Percentiles rank a stretch among this genome's conserved stretches.
These are phyloP conservation scores for Hyphodiscus hymeniophilus DNA, from an alignment of 495 filamentous ascomycete genomes.

Conservation along the genomic window DNA sequence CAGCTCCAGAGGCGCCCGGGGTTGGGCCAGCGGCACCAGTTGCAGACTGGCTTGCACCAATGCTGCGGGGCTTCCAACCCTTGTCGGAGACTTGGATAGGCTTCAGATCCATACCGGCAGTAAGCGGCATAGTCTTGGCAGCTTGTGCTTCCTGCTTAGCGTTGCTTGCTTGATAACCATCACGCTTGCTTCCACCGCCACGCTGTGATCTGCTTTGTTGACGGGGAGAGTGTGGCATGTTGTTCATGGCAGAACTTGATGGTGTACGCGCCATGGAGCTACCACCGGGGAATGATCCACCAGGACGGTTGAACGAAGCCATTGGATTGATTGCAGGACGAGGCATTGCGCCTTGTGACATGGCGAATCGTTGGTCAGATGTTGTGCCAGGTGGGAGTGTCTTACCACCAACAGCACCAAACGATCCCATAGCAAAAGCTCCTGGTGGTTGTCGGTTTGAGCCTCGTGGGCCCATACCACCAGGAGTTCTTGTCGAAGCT, in stretches of 20 bases:
- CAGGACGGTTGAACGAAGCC: conserved; percentile 46
- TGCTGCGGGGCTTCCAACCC: conserved; percentile 87
- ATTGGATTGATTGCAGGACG: conserved; percentile 48
- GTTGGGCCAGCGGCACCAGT: conserved; percentile 41
- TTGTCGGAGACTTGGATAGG: conserved; percentile 58
- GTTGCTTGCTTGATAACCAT: conserved; percentile 37
- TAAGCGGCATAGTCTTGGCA: conserved; percentile 83
- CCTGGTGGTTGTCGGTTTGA: conserved; percentile 33
- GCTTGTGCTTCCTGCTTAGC: conserved; percentile 50
- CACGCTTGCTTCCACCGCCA: conserved; percentile 53
- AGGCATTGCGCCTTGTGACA: conserved; percentile 29
- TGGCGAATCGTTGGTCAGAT: conserved; percentile 53
- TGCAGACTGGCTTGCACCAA: conserved; percentile 33
- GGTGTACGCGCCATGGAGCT: conserved; percentile 38
- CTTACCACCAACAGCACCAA: conserved; percentile 39
- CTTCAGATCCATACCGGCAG: conserved; percentile 69
- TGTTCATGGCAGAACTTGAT: conserved; percentile 37
- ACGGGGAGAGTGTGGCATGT: conserved; percentile 32
- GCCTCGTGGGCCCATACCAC: conserved; percentile 35
- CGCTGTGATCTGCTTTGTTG: conserved; percentile 43
- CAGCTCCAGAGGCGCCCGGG: conserved; percentile 36
- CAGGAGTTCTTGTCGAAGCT: conserved; percentile 60
- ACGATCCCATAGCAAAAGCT: conserved; percentile 61
- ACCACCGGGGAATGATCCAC: conserved; percentile 49
- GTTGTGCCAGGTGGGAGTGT: conserved; percentile 62